phyloP scores from a whole-genome alignment of 169 alveolate genomes.

The Cryptosporidium parvum region DNA sequence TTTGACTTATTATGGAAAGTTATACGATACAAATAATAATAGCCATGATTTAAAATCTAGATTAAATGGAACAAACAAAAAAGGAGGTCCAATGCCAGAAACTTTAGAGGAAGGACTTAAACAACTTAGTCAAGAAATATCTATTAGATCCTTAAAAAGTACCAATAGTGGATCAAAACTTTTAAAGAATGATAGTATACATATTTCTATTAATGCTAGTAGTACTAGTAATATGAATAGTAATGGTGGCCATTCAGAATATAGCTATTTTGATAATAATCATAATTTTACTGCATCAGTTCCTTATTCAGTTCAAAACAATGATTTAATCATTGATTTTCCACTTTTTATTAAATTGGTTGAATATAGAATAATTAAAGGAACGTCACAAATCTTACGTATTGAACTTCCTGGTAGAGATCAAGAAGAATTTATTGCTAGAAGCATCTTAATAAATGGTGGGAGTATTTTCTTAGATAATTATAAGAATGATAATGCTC shows the following conservation, averaged over 20 bases:
- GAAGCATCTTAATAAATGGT: constrained; percentile 1
- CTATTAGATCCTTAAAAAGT: constrained; percentile 35
- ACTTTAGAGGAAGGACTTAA: constrained; percentile 59
- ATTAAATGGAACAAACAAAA: background rate
- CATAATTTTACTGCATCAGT: background rate
- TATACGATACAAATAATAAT: constrained; percentile 2
- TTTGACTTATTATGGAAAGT: constrained; percentile 48
- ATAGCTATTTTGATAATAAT: background rate
- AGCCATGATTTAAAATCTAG: background rate
- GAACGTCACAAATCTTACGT: constrained; percentile 55
- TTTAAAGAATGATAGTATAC: background rate
- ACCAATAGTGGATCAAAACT: constrained; percentile 5
- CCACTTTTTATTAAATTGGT: constrained; percentile 51
- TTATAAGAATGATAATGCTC: background rate
- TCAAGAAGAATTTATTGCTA: constrained; percentile 48
- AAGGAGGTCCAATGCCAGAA: constrained; percentile 25
- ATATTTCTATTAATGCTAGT: background rate
- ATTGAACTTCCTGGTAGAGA: constrained; percentile 40
- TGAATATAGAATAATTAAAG: constrained; percentile 56
- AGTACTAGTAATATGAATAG: background rate
- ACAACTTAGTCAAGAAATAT: constrained; percentile 28
- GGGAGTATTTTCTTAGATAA: constrained; percentile 43
- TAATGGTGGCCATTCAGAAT: background rate
- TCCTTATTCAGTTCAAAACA: background rate
- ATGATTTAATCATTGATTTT: constrained; percentile 47